These are phyloP conservation scores for Cutaneotrichosporon sp. DNA, from an alignment of 1,284 basidiomycete genomes.

Conservation along the genomic window DNA sequence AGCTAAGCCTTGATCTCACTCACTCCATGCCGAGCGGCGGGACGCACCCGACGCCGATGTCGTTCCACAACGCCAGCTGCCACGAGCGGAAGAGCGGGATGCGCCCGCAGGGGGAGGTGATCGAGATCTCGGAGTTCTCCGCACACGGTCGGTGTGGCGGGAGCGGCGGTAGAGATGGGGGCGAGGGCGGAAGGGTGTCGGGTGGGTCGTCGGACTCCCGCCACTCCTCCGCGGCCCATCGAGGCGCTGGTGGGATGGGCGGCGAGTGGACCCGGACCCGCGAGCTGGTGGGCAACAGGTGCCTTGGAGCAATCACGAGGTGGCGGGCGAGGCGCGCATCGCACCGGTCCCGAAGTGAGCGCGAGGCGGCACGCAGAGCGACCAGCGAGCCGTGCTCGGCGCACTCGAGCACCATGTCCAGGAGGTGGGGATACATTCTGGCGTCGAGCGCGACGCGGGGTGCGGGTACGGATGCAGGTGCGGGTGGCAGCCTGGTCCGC, in stretches of 20 bases:
- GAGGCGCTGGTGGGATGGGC: background rate
- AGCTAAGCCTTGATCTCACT: background rate
- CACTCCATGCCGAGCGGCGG: background rate
- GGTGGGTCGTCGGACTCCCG: background rate
- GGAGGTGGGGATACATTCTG: conserved; percentile 1
- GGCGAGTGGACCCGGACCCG: background rate
- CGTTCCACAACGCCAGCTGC: conserved; percentile 2
- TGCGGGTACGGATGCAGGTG: background rate
- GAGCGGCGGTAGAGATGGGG: background rate
- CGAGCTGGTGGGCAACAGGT: background rate
- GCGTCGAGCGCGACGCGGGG: background rate
- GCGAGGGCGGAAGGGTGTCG: background rate
- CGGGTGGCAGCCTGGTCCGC: background rate
- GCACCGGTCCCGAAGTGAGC: background rate
- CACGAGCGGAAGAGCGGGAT: background rate
- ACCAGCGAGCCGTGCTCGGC: background rate
- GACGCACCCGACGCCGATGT: background rate
- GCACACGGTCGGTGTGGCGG: no score
- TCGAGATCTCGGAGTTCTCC: background rate
- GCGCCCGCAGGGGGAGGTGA: background rate
- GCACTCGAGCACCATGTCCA: background rate
- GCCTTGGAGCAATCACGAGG: background rate
- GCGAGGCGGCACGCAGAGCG: background rate
- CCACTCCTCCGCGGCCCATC: background rate
- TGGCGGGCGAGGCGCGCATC: conserved; percentile 1